Evolutionary conservation across 495 filamentous ascomycete genomes (phyloP).

Genomic region (Talaromyces trachyspermus): DNA sequence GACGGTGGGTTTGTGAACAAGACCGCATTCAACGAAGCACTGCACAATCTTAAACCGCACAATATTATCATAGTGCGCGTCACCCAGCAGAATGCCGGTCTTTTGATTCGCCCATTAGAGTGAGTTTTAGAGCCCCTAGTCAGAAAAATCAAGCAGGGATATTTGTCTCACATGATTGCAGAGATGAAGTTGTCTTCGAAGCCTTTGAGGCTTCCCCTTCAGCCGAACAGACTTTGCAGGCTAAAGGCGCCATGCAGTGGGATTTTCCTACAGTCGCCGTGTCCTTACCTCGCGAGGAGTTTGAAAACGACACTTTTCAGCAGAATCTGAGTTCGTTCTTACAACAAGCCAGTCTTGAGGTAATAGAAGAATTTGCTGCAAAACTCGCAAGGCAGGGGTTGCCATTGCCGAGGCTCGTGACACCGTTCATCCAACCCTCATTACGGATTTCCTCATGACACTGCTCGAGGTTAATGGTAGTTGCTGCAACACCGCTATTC

Average conservation of each 20-base stretch:
- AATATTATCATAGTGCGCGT: constrained; percentile 40
- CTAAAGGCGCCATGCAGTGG: constrained; percentile 36
- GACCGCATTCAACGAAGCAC: constrained; percentile 21
- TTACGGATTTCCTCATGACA: constrained; percentile 49
- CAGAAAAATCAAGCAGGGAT: not conserved
- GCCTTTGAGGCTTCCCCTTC: constrained; percentile 48
- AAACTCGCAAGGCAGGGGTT: constrained; percentile 40
- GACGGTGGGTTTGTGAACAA: constrained; percentile 11
- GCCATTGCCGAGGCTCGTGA: constrained; percentile 45
- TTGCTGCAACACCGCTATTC: constrained; percentile 17
- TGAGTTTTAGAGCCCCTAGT: too few species aligned
- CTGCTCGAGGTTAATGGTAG: constrained; percentile 46
- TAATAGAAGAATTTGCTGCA: constrained; percentile 44
- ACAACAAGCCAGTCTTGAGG: constrained; percentile 50
- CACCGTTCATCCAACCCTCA: constrained; percentile 43
- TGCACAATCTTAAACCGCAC: constrained; percentile 22
- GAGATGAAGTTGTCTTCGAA: constrained; percentile 38
- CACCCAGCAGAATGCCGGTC: constrained; percentile 47
- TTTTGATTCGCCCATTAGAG: constrained; percentile 37
- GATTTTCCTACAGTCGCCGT: constrained; percentile 39
- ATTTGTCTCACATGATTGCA: not conserved
- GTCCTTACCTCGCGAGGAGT: constrained; percentile 23
- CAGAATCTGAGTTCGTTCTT: constrained; percentile 44
- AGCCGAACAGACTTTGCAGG: constrained; percentile 37
- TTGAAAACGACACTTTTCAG: constrained; percentile 39